Evolutionary conservation across 192 early-diverging fungal genomes (phyloP).

Genomic region (Umbelopsis vinacea): DNA sequence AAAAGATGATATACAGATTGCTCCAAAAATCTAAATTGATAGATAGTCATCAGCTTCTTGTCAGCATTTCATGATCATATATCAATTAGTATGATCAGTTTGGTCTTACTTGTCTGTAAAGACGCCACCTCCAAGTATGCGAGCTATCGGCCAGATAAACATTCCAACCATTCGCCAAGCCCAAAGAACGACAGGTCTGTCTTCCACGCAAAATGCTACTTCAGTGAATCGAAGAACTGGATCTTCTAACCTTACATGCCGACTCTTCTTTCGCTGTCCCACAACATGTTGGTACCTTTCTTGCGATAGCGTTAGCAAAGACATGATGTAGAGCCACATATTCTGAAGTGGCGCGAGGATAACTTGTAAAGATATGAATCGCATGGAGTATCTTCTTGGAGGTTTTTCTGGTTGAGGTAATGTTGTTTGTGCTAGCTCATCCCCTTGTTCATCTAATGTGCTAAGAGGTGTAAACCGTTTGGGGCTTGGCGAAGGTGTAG

Average conservation of each 20-base stretch:
- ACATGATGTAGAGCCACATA: conserved; percentile 28
- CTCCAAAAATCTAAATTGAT: conserved; percentile 46
- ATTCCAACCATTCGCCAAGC: conserved; percentile 54
- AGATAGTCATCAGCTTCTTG: neutral
- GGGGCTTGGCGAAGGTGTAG: neutral
- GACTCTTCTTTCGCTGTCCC: conserved; percentile 42
- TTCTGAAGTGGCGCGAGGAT: conserved; percentile 29
- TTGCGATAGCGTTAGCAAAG: conserved; percentile 36
- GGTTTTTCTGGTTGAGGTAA: conserved; percentile 14
- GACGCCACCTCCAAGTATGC: conserved; percentile 47
- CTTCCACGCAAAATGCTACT: conserved; percentile 46
- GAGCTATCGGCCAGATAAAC: conserved; percentile 49
- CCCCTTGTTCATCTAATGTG: neutral
- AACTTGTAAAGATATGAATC: conserved; percentile 41
- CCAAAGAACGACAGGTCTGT: conserved; percentile 45
- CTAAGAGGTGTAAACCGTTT: neutral
- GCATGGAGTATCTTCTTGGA: conserved; percentile 28
- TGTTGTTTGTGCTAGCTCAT: neutral
- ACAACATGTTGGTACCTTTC: conserved; percentile 38
- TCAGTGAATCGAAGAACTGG: conserved; percentile 38
- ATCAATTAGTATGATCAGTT: neutral
- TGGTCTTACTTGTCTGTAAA: conserved; percentile 52
- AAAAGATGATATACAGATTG: conserved; percentile 52
- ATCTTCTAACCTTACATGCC: conserved; percentile 36
- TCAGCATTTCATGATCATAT: neutral